Base-by-base conservation (phyloP, 345 rosid genomes). In the Populus deltoides region DNA sequence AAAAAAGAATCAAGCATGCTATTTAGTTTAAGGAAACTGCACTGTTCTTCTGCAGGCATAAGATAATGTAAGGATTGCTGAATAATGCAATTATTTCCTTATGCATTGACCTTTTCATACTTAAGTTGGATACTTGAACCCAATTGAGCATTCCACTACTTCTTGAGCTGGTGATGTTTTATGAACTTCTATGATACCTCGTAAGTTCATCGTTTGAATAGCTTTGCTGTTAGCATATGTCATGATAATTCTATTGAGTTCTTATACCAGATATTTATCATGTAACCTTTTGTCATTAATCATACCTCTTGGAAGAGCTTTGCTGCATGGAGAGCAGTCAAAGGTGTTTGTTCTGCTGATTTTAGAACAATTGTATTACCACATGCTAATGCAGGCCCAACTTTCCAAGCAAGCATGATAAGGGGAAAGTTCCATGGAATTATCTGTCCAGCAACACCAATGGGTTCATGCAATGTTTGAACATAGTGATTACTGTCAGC, bases 381-480 rank as follows among this genome's bases (percentile, higher is more conserved):
- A 39, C 77, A 79, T 36, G 85, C 80, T 68, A 82, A 79, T 29
- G 85, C 82, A 25, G 80, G 80, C 33, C 82, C 82, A 38, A 82
- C 85, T 73, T 82, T 79, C 85, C 81, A 74, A 22, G 81, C 81
- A 59, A 78, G 76, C 85, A 82, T 29, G 70, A 78, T 71, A 63
- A 72, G 77, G 24, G 82, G 85, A 61, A 82, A 82, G 55, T 78
- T 82, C 82, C 85, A 82, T 4, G 82, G 85, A 73, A 82, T 72
- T 24, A 82, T 82, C 65, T 79, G 85, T n/a, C 85, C 82, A 11
- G 75, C 85, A 59, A 82, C 85, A 2, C 85, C 82, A 27, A 82
- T 70, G 0, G 80, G 82, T 41, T 82, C 82, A 15, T 73, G 82
- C 82, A 82, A 79, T 53, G 72, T 65, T 33, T 82, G 80, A 10